These are phyloP conservation scores for Kokia cookei DNA, from an alignment of 441 rosid species.

Conservation along the genomic window DNA sequence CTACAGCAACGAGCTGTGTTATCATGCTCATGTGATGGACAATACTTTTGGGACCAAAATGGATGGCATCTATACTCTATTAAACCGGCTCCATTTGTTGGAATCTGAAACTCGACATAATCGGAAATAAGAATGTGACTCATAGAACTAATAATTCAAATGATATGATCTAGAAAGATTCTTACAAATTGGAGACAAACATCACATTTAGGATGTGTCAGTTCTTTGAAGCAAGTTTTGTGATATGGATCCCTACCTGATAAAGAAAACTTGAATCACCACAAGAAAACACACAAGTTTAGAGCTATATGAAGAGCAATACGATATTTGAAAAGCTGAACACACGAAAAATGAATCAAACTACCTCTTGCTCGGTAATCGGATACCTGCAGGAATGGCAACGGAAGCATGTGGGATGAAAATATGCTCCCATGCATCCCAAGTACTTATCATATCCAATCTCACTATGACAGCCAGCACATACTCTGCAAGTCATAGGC, in stretches of 20 bases:
- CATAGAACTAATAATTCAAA: background rate
- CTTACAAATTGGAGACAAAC: conserved; percentile 91
- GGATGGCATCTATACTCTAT: conserved; percentile 96
- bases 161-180: background rate
- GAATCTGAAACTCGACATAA: conserved; percentile 42
- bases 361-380: conserved; percentile 81
- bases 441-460: conserved; percentile 69
- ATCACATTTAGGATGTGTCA: conserved; percentile 91
- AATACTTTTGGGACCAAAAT: conserved; percentile 90
- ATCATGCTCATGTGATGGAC: conserved; percentile 85
- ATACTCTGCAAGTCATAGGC: conserved; percentile 39
- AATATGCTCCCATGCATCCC: conserved; percentile 76
- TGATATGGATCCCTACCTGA: conserved; percentile 73
- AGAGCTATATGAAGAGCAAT: background rate
- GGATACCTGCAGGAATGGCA: conserved; percentile 61
- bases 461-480: conserved; percentile 61
- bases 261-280: conserved; percentile 72
- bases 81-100: conserved; percentile 73
- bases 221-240: conserved; percentile 82
- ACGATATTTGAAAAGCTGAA: background rate
- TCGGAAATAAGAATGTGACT: background rate
- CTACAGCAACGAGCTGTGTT: conserved; percentile 84
- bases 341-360: background rate
- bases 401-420: conserved; percentile 83
- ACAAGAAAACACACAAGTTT: conserved; percentile 21